These are phyloP conservation scores for Paracoccidioides lutzii DNA, from an alignment of 2,329 filamentous ascomycete genomes.

Conservation along the genomic window DNA sequence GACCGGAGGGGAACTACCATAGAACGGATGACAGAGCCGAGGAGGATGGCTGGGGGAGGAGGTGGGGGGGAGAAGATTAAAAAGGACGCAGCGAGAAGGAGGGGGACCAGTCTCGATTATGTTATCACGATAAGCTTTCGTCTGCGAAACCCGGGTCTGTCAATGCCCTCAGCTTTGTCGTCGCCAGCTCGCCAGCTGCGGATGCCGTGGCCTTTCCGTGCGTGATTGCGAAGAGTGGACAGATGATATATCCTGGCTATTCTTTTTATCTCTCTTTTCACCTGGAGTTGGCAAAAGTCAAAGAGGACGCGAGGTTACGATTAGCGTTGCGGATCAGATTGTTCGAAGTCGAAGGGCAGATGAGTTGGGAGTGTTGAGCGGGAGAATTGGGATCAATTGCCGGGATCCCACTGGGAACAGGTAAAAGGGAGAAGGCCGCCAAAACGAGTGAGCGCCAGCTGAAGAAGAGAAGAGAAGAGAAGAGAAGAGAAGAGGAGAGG, in stretches of 20 bases:
- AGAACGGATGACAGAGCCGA: background rate
- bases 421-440: background rate
- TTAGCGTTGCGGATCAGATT: background rate
- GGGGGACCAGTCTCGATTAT: too few species aligned
- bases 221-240: too few species aligned
- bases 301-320: background rate
- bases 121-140: too few species aligned
- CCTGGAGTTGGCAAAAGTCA: background rate
- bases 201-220: too few species aligned
- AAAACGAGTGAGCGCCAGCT: background rate
- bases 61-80: background rate
- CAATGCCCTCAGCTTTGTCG: too few species aligned
- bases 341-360: background rate
- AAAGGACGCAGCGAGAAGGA: background rate
- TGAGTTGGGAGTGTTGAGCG: background rate
- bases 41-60: background rate
- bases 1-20: conserved; percentile 2
- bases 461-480: background rate
- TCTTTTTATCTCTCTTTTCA: too few species aligned
- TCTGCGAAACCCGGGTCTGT: too few species aligned
- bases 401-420: too few species aligned
- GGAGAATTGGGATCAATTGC: background rate
- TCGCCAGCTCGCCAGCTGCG: too few species aligned
- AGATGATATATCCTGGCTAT: too few species aligned
- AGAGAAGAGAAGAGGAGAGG: background rate